Conservation (phyloP, 441 rosid genomes). For the Biscutella laevigata region DNA sequence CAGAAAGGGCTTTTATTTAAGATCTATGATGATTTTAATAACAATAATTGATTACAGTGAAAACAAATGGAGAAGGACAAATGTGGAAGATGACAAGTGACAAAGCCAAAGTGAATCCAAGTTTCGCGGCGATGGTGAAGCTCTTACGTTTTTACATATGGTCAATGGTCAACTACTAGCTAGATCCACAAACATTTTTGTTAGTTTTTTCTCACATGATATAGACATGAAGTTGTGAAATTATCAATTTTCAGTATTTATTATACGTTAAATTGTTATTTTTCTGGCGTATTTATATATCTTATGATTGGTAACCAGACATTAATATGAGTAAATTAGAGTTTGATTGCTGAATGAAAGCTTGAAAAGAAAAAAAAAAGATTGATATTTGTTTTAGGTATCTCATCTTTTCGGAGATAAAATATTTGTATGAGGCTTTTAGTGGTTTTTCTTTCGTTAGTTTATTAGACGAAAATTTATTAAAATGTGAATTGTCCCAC, state of each 20-base stretch:
- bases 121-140: constrained; percentile 19
- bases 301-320: too few relatives aligned
- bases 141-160: background rate
- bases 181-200: too few relatives aligned
- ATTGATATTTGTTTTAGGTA: too few relatives aligned
- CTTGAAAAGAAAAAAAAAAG: too few relatives aligned
- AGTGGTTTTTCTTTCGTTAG: too few relatives aligned
- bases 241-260: background rate
- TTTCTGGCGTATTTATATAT: background rate
- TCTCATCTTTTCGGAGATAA: too few relatives aligned
- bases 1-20: background rate
- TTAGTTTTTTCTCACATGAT: background rate
- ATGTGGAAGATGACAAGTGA: constrained; percentile 19
- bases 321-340: too few relatives aligned
- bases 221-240: background rate
- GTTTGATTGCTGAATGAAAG: too few relatives aligned
- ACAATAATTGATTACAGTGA: background rate
- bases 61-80: constrained; percentile 21
- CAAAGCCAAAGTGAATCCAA: constrained; percentile 17
- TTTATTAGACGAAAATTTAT: too few relatives aligned
- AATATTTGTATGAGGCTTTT: too few relatives aligned
- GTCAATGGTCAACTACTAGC: constrained; percentile 13
- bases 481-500: too few relatives aligned
- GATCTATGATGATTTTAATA: background rate
- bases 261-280: background rate